Evolutionary conservation across 192 early-diverging fungal genomes (phyloP).

Genomic region (Umbelopsis sp.): DNA sequence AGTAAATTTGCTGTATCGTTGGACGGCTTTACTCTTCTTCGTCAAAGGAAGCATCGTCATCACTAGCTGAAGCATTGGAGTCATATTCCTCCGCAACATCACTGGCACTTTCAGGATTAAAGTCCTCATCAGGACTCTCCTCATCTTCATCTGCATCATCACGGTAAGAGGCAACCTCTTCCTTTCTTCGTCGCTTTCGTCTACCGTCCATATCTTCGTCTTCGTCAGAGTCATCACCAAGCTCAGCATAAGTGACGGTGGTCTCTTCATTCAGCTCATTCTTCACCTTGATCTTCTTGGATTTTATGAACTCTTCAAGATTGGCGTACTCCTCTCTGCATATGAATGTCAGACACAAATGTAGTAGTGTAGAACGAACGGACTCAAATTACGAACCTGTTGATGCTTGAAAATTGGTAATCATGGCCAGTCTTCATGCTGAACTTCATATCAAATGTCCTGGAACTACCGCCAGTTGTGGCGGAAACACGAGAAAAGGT

Average conservation of each 20-base stretch:
- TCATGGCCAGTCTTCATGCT: constrained; percentile 80
- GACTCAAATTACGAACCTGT: constrained; percentile 42
- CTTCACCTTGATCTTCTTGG: constrained; percentile 82
- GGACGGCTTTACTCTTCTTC: constrained; percentile 28
- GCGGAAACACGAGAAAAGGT: constrained; percentile 85
- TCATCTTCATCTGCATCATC: constrained; percentile 59
- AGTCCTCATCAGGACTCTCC: constrained; percentile 88
- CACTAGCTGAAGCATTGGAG: constrained; percentile 48
- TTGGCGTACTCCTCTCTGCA: constrained; percentile 81
- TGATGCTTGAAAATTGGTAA: constrained; percentile 87
- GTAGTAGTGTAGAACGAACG: not conserved
- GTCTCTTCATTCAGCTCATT: constrained; percentile 67
- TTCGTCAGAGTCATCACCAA: constrained; percentile 54
- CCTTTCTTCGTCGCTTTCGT: constrained; percentile 44
- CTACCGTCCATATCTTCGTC: constrained; percentile 46
- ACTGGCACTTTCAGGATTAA: constrained; percentile 74
- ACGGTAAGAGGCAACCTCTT: constrained; percentile 23
- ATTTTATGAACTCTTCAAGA: constrained; percentile 79
- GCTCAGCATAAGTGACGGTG: constrained; percentile 39
- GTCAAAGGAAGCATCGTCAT: constrained; percentile 52
- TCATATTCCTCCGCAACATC: constrained; percentile 82
- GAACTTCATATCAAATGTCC: constrained; percentile 95
- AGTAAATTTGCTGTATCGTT: no score
- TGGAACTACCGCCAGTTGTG: constrained; percentile 53
- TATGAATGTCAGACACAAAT: not conserved